A percentile compares a stretch with the other conserved stretches of the same genome.
These are phyloP conservation scores for Aspergillus ochraceoroseus DNA, from an alignment of 2,329 filamentous ascomycete species.

Conservation along the genomic window DNA sequence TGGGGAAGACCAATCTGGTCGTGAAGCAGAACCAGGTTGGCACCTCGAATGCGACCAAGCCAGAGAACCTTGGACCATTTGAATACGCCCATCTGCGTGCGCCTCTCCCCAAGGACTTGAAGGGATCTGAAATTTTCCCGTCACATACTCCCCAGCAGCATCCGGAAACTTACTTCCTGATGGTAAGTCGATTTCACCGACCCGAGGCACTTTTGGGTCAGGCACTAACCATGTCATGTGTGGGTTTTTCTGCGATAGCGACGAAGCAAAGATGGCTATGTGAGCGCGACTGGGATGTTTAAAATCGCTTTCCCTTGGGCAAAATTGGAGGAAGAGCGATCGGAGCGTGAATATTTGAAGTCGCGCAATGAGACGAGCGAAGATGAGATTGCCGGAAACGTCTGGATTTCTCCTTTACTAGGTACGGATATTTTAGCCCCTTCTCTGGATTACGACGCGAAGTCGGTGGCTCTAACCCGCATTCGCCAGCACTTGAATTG, in stretches of 20 bases:
- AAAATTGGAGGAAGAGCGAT: conserved; percentile 54
- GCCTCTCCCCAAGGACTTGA: conserved; percentile 83
- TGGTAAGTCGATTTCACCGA: conserved; percentile 51
- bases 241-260: conserved; percentile 40
- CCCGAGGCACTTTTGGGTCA: not conserved
- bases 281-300: conserved; percentile 66
- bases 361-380: conserved; percentile 70
- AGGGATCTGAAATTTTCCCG: conserved; percentile 84
- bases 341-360: conserved; percentile 72
- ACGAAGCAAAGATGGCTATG: conserved; percentile 61
- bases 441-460: not conserved
- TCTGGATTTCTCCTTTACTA: conserved; percentile 82
- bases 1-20: conserved; percentile 87
- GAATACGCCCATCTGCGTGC: conserved; percentile 95
- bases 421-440: conserved; percentile 43
- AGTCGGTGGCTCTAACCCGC: conserved; percentile 12
- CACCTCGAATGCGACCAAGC: conserved; percentile 65
- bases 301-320: conserved; percentile 65
- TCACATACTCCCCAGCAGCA: conserved; percentile 56
- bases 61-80: conserved; percentile 72
- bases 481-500: conserved; percentile 65
- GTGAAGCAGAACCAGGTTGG: conserved; percentile 73
- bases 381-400: conserved; percentile 92
- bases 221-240: conserved; percentile 2
- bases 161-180: conserved; percentile 93